A percentile compares a stretch with the other conserved stretches of the same genome.
phyloP scores from a whole-genome alignment of 345 rosid species.

The Eucalyptus camaldulensis region DNA sequence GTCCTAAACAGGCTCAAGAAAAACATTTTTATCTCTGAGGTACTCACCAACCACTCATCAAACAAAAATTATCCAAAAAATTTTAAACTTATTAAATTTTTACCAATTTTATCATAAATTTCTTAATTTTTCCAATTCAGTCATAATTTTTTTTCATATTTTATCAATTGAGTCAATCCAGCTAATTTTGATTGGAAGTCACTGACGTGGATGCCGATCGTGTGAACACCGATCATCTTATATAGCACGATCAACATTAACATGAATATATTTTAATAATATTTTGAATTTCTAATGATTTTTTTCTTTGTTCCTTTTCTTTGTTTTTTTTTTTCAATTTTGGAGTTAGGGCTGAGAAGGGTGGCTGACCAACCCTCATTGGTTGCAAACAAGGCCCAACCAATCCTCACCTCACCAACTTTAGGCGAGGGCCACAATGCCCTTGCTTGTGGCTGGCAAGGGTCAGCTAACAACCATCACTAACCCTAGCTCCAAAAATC shows the following conservation, averaged over 20 bases:
- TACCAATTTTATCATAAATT: accelerated
- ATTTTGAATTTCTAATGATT: too few species aligned
- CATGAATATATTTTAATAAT: accelerated
- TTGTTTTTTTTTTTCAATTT: accelerated
- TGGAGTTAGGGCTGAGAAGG: accelerated
- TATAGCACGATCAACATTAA: accelerated
- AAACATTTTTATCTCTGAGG: too few species aligned
- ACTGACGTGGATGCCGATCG: accelerated
- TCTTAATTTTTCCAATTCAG: accelerated
- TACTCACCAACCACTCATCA: too few species aligned
- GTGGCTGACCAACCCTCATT: accelerated
- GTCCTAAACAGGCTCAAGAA: too few species aligned
- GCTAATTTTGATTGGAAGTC: accelerated
- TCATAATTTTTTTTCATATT: too few species aligned
- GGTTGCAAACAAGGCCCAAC: accelerated
- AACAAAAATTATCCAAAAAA: too few species aligned
- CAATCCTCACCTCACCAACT: accelerated
- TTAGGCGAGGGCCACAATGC: too few species aligned
- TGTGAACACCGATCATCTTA: accelerated
- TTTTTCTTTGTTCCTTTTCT: too few species aligned
- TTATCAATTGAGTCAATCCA: accelerated
- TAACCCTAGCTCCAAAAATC: too few species aligned
- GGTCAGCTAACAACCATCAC: accelerated
- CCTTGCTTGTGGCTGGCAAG: accelerated
- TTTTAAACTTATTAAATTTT: accelerated